Percentiles rank a stretch among this genome's conserved stretches.
phyloP scores from a whole-genome alignment of 768 basidiomycete genomes.

The Leccinum boreale region DNA sequence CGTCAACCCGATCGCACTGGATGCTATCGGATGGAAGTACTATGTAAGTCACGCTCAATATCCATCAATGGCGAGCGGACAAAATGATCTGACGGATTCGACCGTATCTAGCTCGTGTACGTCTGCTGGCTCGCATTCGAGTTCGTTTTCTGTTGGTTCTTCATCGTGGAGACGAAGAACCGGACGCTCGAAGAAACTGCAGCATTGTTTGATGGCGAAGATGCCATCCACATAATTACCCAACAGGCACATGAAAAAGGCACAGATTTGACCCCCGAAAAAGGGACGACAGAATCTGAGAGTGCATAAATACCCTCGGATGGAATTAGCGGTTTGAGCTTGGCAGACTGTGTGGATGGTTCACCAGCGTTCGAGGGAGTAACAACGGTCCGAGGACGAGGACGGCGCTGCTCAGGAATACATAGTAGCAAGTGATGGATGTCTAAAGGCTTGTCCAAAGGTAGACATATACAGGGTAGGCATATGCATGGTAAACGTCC shows the following conservation, averaged over 20 bases:
- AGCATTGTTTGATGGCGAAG: background rate
- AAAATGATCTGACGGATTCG: background rate
- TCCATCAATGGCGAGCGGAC: background rate
- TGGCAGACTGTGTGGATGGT: conserved; percentile 29
- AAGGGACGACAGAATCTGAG: background rate
- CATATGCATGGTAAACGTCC: too few relatives aligned
- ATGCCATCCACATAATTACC: background rate
- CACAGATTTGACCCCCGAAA: background rate
- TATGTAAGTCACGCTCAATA: background rate
- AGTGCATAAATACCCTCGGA: background rate
- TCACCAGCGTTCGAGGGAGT: conserved; percentile 41
- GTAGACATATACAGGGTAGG: too few relatives aligned
- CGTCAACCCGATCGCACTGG: background rate
- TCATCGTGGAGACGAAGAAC: background rate
- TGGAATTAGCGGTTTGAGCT: background rate
- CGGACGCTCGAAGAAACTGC: background rate
- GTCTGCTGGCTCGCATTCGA: background rate
- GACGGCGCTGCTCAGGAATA: conserved; percentile 31
- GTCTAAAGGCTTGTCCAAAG: too few relatives aligned
- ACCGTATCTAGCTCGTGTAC: background rate
- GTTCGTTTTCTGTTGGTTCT: background rate
- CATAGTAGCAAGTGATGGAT: too few relatives aligned
- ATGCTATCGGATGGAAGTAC: background rate
- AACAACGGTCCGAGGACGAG: conserved; percentile 47
- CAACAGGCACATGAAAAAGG: background rate